Evolutionary conservation across 2,329 filamentous ascomycete genomes (phyloP), one percentile per base, ranked within the genome.

Genomic region (Xylaria arbuscula): DNA sequence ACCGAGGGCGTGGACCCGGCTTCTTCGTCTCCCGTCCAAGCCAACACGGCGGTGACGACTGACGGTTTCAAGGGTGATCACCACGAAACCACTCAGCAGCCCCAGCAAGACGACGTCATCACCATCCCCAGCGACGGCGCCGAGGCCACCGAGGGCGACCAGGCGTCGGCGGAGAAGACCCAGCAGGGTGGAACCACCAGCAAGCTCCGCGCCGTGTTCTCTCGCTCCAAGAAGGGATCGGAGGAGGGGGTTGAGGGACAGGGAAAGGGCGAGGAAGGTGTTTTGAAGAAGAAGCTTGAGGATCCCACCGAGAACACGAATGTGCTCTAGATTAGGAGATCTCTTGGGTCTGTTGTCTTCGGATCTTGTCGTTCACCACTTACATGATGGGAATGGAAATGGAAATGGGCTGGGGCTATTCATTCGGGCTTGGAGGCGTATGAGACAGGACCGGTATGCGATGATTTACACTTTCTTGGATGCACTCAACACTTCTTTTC

Each of bases 41-140:
- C 51, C 63, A 67, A 71, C 57, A 66, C 62, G 8, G 65, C 67
- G 22, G 53, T 62, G 34, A 70, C 70, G 13, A 68, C 70, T 7
- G 70, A 68, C 50, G 70, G 67, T n/a, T 68, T 64, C 64, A 70
- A 64, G 24, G 50, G 65, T 8, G 53, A 63, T 28, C 28, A 28
- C 10, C 42, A 19, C 38, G 38, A 38, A 6, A 38, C 13, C 32
- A 38, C 32, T 4, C 57, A 60, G n/a, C n/a, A 47, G 45, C 40
- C 13, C 32, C 58, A 67, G 10, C 47, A 48, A 17, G 66, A 9
- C 11, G 50, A 56, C 11, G 42, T 8, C 17, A 32, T 2, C 28
- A 17, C 36, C 2, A n/a, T 28, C 13, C 7, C 51, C n/a, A 19
- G 22, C 51, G n/a, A 32, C 8, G 61, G 45, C n/a, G 53, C 17